A percentile compares a stretch with the other conserved stretches of the same genome.
Conservation (phyloP, 345 rosid genomes). For the Cardiospermum halicacabum region DNA sequence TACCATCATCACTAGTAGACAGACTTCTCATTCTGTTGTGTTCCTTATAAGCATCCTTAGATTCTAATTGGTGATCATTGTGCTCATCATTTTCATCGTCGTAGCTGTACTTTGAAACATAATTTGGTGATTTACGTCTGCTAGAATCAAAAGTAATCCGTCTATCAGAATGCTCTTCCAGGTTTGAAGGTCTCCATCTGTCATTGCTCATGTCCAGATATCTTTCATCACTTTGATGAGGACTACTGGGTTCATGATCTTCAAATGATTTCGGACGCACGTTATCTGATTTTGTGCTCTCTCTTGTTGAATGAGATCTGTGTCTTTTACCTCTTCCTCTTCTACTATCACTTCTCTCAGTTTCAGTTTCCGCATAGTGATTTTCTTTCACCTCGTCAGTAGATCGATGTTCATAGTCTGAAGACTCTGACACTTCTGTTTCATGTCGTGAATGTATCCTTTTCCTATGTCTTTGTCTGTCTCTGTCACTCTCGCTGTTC, state of each 20-base stretch:
- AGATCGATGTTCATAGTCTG: constrained; percentile 15
- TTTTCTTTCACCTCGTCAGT: constrained; percentile 13
- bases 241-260: neutral
- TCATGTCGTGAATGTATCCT: constrained; percentile 19
- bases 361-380: neutral
- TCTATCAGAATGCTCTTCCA: constrained; percentile 6
- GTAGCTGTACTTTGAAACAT: neutral
- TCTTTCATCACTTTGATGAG: constrained; percentile 5
- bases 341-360: constrained; percentile 6
- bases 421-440: constrained; percentile 11
- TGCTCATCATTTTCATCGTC: neutral
- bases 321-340: neutral
- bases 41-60: neutral
- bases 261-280: neutral
- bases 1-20: neutral
- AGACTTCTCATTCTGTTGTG: neutral
- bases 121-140: neutral
- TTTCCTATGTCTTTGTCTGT: constrained; percentile 1
- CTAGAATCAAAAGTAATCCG: neutral
- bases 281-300: neutral
- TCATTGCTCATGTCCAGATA: constrained; percentile 4
- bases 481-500: constrained; percentile 20
- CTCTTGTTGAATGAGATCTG: constrained; percentile 14
- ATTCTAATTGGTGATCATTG: neutral
- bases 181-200: constrained; percentile 26